phyloP scores from a whole-genome alignment of 2,329 filamentous ascomycete species.

The Ceratocystis alfenasii region DNA sequence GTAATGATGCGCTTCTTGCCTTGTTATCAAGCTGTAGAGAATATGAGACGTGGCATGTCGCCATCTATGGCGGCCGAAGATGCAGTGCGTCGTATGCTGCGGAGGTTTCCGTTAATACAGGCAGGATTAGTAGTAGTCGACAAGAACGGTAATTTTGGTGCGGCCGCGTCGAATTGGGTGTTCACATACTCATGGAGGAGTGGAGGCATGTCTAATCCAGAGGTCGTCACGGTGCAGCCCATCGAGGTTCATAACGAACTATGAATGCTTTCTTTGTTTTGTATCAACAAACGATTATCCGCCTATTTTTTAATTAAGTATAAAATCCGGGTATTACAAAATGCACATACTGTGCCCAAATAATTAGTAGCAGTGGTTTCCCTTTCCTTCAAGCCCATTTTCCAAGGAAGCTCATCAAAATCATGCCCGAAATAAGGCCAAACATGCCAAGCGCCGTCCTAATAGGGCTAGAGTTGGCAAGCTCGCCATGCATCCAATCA shows the following conservation, averaged over 20 bases:
- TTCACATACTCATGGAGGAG: constrained; percentile 43
- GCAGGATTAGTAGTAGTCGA: constrained; percentile 43
- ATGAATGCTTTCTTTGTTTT: background rate
- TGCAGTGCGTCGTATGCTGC: constrained; percentile 38
- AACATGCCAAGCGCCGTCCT: constrained; percentile 40
- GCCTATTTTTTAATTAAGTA: background rate
- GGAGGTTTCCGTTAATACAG: constrained; percentile 35
- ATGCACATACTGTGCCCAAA: background rate
- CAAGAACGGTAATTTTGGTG: constrained; percentile 38
- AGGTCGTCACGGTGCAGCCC: constrained; percentile 34
- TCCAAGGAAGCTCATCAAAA: constrained; percentile 59
- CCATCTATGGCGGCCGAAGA: constrained; percentile 40
- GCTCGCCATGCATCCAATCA: constrained; percentile 56
- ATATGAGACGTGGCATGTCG: constrained; percentile 37
- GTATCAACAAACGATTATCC: background rate
- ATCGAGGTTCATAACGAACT: constrained; percentile 2
- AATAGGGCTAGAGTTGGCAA: constrained; percentile 39
- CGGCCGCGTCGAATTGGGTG: constrained; percentile 41
- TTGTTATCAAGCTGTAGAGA: constrained; percentile 47
- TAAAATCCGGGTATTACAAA: background rate
- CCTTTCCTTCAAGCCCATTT: constrained; percentile 52
- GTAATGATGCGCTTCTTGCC: constrained; percentile 47
- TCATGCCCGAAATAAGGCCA: constrained; percentile 49
- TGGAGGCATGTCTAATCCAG: constrained; percentile 35
- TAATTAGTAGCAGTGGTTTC: background rate